Evolutionary conservation across 371 early-diverging fungal species (phyloP), one percentile per base, ranked within the genome.

Genomic region (Phascolomyces articulosus): DNA sequence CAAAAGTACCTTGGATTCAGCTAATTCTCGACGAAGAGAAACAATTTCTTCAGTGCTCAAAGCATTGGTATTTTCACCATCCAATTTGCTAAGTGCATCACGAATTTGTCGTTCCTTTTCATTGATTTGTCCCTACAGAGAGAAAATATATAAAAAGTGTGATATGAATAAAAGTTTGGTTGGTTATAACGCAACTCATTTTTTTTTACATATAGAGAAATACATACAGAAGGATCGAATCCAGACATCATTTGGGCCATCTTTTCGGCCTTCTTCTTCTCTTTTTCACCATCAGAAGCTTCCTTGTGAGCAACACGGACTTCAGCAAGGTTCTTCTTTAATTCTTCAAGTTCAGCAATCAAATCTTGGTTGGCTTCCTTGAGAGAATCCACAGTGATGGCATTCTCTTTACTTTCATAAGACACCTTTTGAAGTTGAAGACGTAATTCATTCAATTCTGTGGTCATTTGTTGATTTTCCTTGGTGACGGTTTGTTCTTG

Each of bases 191-290:
- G n/a, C n/a, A n/a, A n/a, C n/a, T n/a, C n/a, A n/a, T n/a, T n/a
- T n/a, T n/a, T n/a, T n/a, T n/a, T n/a, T n/a, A n/a, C n/a, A n/a
- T n/a, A n/a, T n/a, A n/a, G n/a, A n/a, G n/a, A n/a, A n/a, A n/a
- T n/a, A 34, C 34, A 9, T 70, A 88, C 92, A 7, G 91, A 87
- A 31, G 92, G 92, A 65, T 92, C 95, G 60, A 93, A 85, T 51
- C 93, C 91, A 21, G 87, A 89, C 88, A 94, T 90, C 88, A 95
- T 94, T 63, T 92, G 87, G 16, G 90, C 90, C 86, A 94, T 91
- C 78, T 91, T 93, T 67, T 93, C 91, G 34, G 86, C 81, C 83
- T 92, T 94, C 71, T 85, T 83, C 81, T 87, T 88, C 67, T 93
- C 91, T 69, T 90, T 91, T 54, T 91, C 90, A 40, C 79, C 87